Percentiles rank a stretch among this genome's conserved stretches.
phyloP scores from a whole-genome alignment of 352 stramenopile genomes.

The Globisporangium mamillatum region DNA sequence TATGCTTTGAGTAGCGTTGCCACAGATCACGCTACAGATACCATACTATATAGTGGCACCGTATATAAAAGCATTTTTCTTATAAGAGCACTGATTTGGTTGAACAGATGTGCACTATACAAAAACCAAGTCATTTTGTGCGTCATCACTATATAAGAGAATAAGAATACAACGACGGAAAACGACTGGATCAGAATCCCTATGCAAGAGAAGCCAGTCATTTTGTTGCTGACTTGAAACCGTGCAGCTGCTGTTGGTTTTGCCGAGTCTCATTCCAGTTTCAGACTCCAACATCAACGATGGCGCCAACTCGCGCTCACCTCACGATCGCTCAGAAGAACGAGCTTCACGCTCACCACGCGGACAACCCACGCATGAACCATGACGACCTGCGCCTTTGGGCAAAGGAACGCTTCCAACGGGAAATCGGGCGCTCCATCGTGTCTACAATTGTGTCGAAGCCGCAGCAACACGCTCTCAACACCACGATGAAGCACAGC shows the following conservation, averaged over 20 bases:
- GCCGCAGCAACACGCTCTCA: neutral
- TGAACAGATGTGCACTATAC: neutral
- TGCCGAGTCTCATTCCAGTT: constrained; percentile 2
- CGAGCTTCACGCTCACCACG: constrained; percentile 1
- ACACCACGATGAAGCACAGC: neutral
- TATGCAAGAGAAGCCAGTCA: constrained; percentile 1
- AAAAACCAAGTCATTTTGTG: neutral
- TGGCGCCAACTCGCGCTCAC: neutral
- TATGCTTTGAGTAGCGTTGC: no score
- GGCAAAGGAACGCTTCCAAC: neutral
- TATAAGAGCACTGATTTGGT: no score
- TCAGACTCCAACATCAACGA: neutral
- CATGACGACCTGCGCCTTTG: constrained; percentile 6
- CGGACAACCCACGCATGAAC: constrained; percentile 4
- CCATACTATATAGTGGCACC: no score
- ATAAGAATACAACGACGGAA: neutral
- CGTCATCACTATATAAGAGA: neutral
- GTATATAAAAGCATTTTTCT: no score
- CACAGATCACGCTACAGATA: no score
- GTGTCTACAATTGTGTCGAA: constrained; percentile 4
- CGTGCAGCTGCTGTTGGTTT: neutral
- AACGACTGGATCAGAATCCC: neutral
- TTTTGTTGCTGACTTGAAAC: constrained; percentile 5
- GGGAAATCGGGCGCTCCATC: constrained; percentile 4
- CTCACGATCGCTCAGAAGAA: constrained; percentile 7